Percentiles rank a stretch among this genome's conserved stretches.
Conservation (phyloP, 2,329 filamentous ascomycete species). For the Ilyonectria robusta region DNA sequence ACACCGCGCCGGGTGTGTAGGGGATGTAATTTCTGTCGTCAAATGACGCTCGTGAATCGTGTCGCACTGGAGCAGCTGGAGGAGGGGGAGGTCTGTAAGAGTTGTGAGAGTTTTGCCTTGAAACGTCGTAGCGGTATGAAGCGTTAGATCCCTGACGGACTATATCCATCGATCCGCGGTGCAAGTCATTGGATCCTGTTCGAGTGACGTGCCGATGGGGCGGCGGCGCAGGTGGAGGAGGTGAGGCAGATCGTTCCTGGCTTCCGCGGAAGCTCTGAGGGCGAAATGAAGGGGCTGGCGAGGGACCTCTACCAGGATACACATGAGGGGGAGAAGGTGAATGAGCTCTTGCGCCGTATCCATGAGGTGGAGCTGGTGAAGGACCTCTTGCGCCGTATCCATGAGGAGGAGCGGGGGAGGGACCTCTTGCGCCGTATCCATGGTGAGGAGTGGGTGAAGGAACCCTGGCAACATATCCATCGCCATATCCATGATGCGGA, state of each 20-base stretch:
- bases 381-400: constrained; percentile 38
- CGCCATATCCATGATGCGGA: constrained; percentile 44
- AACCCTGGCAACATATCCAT: constrained; percentile 49
- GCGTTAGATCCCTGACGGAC: constrained; percentile 54
- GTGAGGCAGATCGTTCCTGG: constrained; percentile 65
- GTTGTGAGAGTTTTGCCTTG: constrained; percentile 57
- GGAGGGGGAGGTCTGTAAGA: constrained; percentile 51
- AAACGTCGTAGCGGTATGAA: constrained; percentile 50
- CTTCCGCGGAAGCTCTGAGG: constrained; percentile 44
- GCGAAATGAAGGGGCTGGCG: constrained; percentile 54
- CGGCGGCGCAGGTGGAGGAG: constrained; percentile 85
- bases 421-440: constrained; percentile 50
- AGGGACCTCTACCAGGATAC: constrained; percentile 49
- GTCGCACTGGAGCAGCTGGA: constrained; percentile 38
- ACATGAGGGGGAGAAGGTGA: constrained; percentile 51
- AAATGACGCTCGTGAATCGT: constrained; percentile 43
- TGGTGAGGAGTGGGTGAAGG: constrained; percentile 48
- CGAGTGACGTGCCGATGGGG: constrained; percentile 80
- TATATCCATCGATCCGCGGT: constrained; percentile 45
- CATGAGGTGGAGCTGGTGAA: constrained; percentile 44
- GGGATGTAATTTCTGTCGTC: constrained; percentile 53
- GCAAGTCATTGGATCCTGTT: constrained; percentile 54
- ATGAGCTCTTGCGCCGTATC: constrained; percentile 51
- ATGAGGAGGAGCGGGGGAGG: constrained; percentile 52
- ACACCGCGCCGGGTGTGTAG: constrained; percentile 70